phyloP scores from a whole-genome alignment of 371 early-diverging fungal genomes.

The Choanephora cucurbitarum region DNA sequence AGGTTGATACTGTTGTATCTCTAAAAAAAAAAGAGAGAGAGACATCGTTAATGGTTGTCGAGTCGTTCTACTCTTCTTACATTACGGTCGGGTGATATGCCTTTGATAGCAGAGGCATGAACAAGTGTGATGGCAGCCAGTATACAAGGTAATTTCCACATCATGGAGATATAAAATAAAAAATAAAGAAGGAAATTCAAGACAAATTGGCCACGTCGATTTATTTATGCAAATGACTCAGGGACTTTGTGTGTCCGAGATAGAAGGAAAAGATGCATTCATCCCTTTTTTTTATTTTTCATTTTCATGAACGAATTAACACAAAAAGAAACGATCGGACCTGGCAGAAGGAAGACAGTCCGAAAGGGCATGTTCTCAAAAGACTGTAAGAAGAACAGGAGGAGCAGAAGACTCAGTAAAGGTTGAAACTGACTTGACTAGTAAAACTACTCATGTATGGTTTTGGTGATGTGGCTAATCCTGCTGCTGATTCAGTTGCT shows the following conservation, averaged over 20 bases:
- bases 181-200: neutral
- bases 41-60: too few relatives aligned
- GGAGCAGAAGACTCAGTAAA: neutral
- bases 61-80: too few relatives aligned
- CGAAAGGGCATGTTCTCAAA: conserved; percentile 57
- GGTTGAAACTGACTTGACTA: conserved; percentile 16
- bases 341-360: conserved; percentile 53
- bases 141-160: conserved; percentile 34
- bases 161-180: neutral
- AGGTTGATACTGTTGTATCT: conserved; percentile 37
- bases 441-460: conserved; percentile 95
- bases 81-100: conserved; percentile 40
- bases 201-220: neutral
- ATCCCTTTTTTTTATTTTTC: neutral
- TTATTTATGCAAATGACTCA: neutral
- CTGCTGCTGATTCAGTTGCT: conserved; percentile 90
- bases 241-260: neutral
- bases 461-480: conserved; percentile 94
- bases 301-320: neutral
- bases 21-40: conserved; percentile 22
- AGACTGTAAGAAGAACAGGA: conserved; percentile 41
- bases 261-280: neutral
- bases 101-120: conserved; percentile 24
- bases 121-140: conserved; percentile 34
- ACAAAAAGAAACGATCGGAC: conserved; percentile 23